These are phyloP conservation scores for Malus domestica DNA, from an alignment of 306 rosid species.

Conservation along the genomic window ASM211411v1 NC_041792.1:27270907-27271406, in stretches of 20 bases:
- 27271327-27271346: background rate
- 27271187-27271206: background rate
- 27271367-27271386: background rate
- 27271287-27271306: background rate
- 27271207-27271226: background rate
- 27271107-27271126: too few relatives aligned
- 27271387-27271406: background rate
- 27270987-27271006: too few relatives aligned
- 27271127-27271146: too few relatives aligned
- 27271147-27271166: background rate
- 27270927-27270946: too few relatives aligned
- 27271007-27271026: too few relatives aligned
- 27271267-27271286: background rate
- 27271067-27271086: too few relatives aligned
- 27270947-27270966: too few relatives aligned
- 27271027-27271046: too few relatives aligned
- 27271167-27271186: background rate
- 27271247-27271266: background rate
- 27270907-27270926: too few relatives aligned
- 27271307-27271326: background rate
- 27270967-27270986: too few relatives aligned
- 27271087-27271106: too few relatives aligned
- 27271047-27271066: too few relatives aligned
- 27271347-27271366: background rate
- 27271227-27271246: background rate